Conservation (phyloP, 108 stramenopile species). For the Cyclostephanos tholiformis region DNA sequence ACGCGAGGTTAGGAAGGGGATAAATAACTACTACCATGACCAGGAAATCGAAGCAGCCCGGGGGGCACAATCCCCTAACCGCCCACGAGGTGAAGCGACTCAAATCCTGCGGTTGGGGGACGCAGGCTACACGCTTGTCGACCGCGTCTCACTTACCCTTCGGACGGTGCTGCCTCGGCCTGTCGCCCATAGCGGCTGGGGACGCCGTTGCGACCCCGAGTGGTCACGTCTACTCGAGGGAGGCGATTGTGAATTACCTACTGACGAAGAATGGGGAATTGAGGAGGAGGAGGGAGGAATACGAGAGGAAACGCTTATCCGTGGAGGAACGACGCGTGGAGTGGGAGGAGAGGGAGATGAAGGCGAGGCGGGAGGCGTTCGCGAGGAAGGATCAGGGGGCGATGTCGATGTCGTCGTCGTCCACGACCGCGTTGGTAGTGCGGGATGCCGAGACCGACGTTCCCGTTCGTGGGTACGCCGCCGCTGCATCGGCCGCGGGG, state of each 20-base stretch:
- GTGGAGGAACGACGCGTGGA: constrained; percentile 23
- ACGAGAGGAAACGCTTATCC: constrained; percentile 42
- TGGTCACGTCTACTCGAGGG: constrained; percentile 71
- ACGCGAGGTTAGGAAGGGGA: too few species aligned
- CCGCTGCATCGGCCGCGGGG: constrained; percentile 37
- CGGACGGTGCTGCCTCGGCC: constrained; percentile 80
- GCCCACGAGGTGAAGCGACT: constrained; percentile 71
- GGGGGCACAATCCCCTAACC: constrained; percentile 82
- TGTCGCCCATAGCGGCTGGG: constrained; percentile 52
- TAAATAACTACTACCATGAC: too few species aligned
- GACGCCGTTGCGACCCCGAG: constrained; percentile 47
- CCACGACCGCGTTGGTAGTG: constrained; percentile 17
- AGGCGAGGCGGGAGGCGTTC: constrained; percentile 31
- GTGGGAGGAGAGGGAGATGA: constrained; percentile 39
- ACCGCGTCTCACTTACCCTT: constrained; percentile 76
- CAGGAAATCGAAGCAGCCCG: constrained; percentile 83
- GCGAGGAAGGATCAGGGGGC: constrained; percentile 47
- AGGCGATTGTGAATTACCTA: constrained; percentile 80
- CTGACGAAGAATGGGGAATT: constrained; percentile 68
- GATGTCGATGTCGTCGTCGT: constrained; percentile 8
- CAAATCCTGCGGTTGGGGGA: constrained; percentile 67
- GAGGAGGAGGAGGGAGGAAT: constrained; percentile 48
- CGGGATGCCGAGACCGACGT: constrained; percentile 4
- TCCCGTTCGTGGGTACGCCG: constrained; percentile 16
- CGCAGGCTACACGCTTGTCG: constrained; percentile 66